Evolutionary conservation across 352 stramenopile species (phyloP).

Genomic region (Phytophthora idaei): DNA sequence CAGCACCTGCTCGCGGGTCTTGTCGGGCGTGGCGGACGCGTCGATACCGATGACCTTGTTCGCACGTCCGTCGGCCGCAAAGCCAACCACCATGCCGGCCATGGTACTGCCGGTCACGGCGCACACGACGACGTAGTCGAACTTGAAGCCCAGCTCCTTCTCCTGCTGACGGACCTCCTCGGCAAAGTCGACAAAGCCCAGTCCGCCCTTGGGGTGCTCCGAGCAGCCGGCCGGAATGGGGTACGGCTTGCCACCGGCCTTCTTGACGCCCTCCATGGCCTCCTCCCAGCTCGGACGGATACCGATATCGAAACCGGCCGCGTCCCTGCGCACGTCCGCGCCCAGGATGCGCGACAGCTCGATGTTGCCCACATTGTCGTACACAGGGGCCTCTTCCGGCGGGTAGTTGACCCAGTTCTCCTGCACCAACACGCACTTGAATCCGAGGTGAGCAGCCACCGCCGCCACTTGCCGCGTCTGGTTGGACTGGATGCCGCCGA

Average conservation of each 20-base stretch:
- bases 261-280: slow-evolving; percentile 43
- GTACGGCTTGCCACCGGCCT: slow-evolving; percentile 41
- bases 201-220: slow-evolving; percentile 39
- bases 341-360: slow-evolving; percentile 41
- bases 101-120: slow-evolving; percentile 46
- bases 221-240: slow-evolving; percentile 42
- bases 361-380: slow-evolving; percentile 46
- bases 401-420: slow-evolving; percentile 50
- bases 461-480: slow-evolving; percentile 43
- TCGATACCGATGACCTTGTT: slow-evolving; percentile 51
- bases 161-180: slow-evolving; percentile 42
- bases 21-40: slow-evolving; percentile 38
- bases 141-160: slow-evolving; percentile 43
- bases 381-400: slow-evolving; percentile 27
- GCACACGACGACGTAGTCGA: slow-evolving; percentile 45
- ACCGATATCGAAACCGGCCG: slow-evolving; percentile 41
- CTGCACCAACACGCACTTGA: slow-evolving; percentile 46
- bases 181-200: slow-evolving; percentile 43
- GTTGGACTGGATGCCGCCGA: slow-evolving; percentile 45
- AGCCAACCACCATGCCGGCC: slow-evolving; percentile 45
- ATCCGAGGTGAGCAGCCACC: slow-evolving; percentile 38
- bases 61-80: slow-evolving; percentile 36
- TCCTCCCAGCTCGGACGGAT: slow-evolving; percentile 43
- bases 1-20: slow-evolving; percentile 43
- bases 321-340: slow-evolving; percentile 36